A percentile compares a stretch with the other conserved stretches of the same genome.
phyloP scores from a whole-genome alignment of 208 protist genomes.

The Trypanosoma brucei region DNA sequence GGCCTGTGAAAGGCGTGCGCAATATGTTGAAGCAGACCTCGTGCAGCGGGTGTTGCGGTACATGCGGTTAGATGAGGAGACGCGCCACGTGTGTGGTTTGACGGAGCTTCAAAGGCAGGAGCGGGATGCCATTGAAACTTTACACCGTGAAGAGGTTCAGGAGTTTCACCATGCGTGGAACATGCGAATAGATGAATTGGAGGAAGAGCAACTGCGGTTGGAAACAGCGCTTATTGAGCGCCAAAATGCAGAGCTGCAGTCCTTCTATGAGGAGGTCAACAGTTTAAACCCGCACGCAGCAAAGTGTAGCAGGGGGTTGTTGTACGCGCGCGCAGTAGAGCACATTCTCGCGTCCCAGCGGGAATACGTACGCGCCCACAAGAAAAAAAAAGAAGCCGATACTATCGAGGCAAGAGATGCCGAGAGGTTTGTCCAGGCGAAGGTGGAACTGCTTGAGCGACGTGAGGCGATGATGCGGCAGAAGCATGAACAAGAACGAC shows the following conservation, averaged over 20 bases:
- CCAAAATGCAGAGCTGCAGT: slow-evolving; percentile 82
- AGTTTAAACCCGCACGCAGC: slow-evolving; percentile 39
- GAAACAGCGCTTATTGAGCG: slow-evolving; percentile 83
- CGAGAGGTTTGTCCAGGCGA: slow-evolving; percentile 61
- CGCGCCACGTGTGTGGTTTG: slow-evolving; percentile 74
- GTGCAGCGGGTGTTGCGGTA: slow-evolving; percentile 88
- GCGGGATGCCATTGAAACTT: slow-evolving; percentile 74
- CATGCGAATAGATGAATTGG: slow-evolving; percentile 78
- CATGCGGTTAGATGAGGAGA: slow-evolving; percentile 88
- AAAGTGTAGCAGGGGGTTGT: slow-evolving; percentile 68
- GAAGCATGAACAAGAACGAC: slow-evolving; percentile 80
- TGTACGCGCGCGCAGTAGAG: slow-evolving; percentile 80
- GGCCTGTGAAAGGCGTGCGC: slow-evolving; percentile 71
- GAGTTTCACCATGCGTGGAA: slow-evolving; percentile 87
- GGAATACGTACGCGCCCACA: slow-evolving; percentile 77
- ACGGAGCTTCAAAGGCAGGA: slow-evolving; percentile 88
- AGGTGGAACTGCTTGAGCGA: slow-evolving; percentile 47
- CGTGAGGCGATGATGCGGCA: slow-evolving; percentile 59
- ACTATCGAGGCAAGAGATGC: slow-evolving; percentile 63
- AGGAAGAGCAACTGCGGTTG: slow-evolving; percentile 73
- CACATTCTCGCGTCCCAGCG: slow-evolving; percentile 84
- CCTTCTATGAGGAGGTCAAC: slow-evolving; percentile 73
- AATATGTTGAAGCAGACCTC: slow-evolving; percentile 90
- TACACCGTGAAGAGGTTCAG: slow-evolving; percentile 84
- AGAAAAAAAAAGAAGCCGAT: slow-evolving; percentile 79